Evolutionary conservation across 2,329 filamentous ascomycete genomes (phyloP).

Genomic region (Tolypocladium nubicola): DNA sequence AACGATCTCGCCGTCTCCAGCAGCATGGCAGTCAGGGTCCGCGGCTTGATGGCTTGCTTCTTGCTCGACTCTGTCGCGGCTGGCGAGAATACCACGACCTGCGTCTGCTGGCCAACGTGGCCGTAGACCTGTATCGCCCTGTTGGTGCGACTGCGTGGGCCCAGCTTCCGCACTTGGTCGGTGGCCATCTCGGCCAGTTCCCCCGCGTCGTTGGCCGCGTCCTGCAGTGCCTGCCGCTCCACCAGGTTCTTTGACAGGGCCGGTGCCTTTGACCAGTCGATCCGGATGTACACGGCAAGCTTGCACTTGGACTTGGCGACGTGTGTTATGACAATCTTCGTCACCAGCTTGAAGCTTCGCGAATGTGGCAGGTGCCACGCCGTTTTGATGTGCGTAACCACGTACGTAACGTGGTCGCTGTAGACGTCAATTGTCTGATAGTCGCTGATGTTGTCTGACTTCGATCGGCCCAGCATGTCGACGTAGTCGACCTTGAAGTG

Average conservation of each 20-base stretch:
- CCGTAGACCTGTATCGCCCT: conserved; percentile 74
- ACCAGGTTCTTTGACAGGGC: conserved; percentile 49
- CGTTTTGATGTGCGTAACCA: conserved; percentile 50
- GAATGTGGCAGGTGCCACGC: conserved; percentile 81
- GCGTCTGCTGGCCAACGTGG: conserved; percentile 57
- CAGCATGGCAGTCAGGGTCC: conserved; percentile 57
- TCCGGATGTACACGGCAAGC: conserved; percentile 73
- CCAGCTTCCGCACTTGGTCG: conserved; percentile 66
- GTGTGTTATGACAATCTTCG: conserved; percentile 89
- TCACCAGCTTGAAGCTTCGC: conserved; percentile 68
- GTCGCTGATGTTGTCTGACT: conserved; percentile 59
- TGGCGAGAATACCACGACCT: conserved; percentile 50
- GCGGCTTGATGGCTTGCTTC: conserved; percentile 49
- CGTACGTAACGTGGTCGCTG: conserved; percentile 63
- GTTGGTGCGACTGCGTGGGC: conserved; percentile 63
- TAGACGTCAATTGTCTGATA: conserved; percentile 78
- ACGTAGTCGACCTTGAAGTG: conserved; percentile 63
- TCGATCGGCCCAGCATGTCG: conserved; percentile 53
- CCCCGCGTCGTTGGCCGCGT: conserved; percentile 61
- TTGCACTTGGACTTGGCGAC: conserved; percentile 87
- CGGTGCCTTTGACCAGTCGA: conserved; percentile 73
- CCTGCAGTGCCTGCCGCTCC: conserved; percentile 64
- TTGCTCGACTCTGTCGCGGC: conserved; percentile 33
- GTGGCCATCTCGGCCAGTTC: conserved; percentile 67
- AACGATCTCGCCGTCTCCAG: conserved; percentile 65